Evolutionary conservation across 495 filamentous ascomycete genomes (phyloP), one percentile per base, ranked within the genome.

Genomic region (Aspergillus ostianus): DNA sequence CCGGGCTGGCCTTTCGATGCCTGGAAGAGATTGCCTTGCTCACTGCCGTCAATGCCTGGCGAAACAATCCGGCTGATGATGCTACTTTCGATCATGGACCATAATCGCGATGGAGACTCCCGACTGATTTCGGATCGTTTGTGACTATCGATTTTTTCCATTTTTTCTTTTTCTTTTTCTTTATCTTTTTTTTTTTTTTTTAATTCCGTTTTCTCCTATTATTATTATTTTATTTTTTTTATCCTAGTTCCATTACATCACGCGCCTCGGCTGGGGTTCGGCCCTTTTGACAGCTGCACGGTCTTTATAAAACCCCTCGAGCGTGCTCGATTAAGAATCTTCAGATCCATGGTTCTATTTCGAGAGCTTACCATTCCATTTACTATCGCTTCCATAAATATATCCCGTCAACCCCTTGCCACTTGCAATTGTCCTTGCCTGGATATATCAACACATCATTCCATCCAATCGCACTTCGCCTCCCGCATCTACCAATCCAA

Each of bases 261-360:
- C 51, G 36, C 36, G 53, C 23, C 47, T 53, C 53, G 53, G 53
- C 36, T 45, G 47, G 27, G 19, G 47, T 26, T 44, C 18, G 44
- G 45, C 50, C 49, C 48, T 45, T 44, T 27, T 26, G 29, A 47
- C 54, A 59, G 51, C 29, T 23, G 29, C 45, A 15, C 32, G 26
- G 52, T 49, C 54, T 56, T 56, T 61, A 61, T 61, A 61, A 61
- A 46, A 51, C 49, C 53, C 20, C 52, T 47, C 29, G n/a, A 15
- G 53, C 41, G 23, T 50, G 48, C 50, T 47, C 48, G 18, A 47
- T 32, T 27, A 27, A 49, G 27, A 36, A 49, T 51, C 41, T 55
- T 57, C 54, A 61, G 59, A 57, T 61, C 59, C 54, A 57, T 51
- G 54, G 59, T 61, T 61, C 59, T 46, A 53, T 41, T 48, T 49